Evolutionary conservation across 73 alveolate genomes (phyloP).

Genomic region (Paramecium pentaurelia): DNA sequence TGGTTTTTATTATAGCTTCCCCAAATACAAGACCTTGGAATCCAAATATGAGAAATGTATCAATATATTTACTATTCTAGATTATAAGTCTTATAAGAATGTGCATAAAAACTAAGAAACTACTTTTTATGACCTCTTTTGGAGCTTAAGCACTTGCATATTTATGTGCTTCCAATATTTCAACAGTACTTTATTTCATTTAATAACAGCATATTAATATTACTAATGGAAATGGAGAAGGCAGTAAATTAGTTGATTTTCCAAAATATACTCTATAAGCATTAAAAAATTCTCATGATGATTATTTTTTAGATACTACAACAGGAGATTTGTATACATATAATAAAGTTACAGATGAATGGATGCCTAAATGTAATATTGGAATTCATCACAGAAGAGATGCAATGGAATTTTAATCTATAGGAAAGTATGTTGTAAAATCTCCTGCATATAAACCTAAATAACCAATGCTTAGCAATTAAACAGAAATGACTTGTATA

Average conservation of each 20-base stretch:
- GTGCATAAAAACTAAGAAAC: conserved; percentile 52
- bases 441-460: conserved; percentile 53
- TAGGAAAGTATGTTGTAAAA: conserved; percentile 52
- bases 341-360: conserved; percentile 41
- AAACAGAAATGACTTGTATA: conserved; percentile 19
- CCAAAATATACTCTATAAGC: conserved; percentile 33
- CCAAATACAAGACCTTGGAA: conserved; percentile 52
- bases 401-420: conserved; percentile 54
- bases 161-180: conserved; percentile 45
- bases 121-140: conserved; percentile 33
- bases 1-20: conserved; percentile 39
- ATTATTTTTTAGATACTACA: conserved; percentile 47
- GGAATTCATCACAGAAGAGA: conserved; percentile 55
- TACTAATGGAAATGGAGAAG: conserved; percentile 53
- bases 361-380: conserved; percentile 56
- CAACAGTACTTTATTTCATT: not conserved
- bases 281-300: conserved; percentile 17
- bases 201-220: conserved; percentile 7
- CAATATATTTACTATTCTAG: not conserved
- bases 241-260: conserved; percentile 53
- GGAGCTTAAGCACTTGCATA: conserved; percentile 48
- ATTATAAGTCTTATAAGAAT: conserved; percentile 26
- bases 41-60: conserved; percentile 33
- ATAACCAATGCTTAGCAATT: not conserved
- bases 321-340: conserved; percentile 55